These are phyloP conservation scores for Sequoiadendron giganteum DNA, from an alignment of 75 land plant species.

Conservation along the genomic window DNA sequence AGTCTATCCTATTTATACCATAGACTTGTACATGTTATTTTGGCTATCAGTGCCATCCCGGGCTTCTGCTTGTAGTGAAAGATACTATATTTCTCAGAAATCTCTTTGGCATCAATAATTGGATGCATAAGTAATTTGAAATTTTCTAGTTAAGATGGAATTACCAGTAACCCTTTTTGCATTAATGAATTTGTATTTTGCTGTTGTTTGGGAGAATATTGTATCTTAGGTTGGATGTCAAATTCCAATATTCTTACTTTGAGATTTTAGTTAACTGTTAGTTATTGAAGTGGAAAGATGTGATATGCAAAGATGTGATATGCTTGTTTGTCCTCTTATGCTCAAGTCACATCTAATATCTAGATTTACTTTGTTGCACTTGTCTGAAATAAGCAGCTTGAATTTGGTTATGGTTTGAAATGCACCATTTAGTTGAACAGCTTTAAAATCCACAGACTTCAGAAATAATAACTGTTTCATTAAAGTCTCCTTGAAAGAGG, in stretches of 20 bases:
- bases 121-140: background rate
- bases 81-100: background rate
- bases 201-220: background rate
- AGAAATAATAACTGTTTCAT: background rate
- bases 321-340: background rate
- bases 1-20: background rate
- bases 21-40: background rate
- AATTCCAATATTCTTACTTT: background rate
- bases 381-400: background rate
- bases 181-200: background rate
- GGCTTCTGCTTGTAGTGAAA: background rate
- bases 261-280: background rate
- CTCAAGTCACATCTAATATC: background rate
- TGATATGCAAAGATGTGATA: too few relatives aligned
- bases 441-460: background rate
- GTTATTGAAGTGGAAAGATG: background rate
- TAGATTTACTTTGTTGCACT: background rate
- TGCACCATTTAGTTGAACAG: background rate
- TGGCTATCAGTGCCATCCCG: background rate
- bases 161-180: background rate
- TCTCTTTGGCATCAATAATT: background rate
- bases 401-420: constrained; percentile 5
- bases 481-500: background rate
- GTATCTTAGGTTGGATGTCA: background rate
- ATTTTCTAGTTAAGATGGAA: background rate